A percentile compares a stretch with the other conserved stretches of the same genome.
These are phyloP conservation scores for Hypsizygus marmoreus DNA, from an alignment of 768 basidiomycete species.

Conservation along the genomic window DNA sequence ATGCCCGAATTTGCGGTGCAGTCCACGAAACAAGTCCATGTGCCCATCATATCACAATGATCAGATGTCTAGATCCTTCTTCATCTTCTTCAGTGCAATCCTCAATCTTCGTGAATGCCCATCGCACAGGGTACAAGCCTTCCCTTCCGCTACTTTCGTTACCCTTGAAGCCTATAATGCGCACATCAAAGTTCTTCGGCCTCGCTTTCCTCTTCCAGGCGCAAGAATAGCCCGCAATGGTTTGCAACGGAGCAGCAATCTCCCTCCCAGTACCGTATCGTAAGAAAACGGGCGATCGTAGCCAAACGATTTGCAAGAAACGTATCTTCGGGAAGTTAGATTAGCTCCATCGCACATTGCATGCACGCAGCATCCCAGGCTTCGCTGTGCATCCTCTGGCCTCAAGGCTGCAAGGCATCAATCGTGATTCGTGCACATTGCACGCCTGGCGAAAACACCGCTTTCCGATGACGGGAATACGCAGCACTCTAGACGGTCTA, in stretches of 20 bases:
- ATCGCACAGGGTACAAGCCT: conserved; percentile 7
- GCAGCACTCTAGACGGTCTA: not conserved
- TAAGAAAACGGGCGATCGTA: conserved; percentile 10
- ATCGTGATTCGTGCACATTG: conserved; percentile 1
- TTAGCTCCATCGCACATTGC: conserved; percentile 7
- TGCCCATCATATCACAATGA: conserved; percentile 3
- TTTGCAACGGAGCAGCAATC: not conserved
- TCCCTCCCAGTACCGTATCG: conserved; percentile 1
- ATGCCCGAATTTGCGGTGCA: no score
- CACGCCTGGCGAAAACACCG: not conserved
- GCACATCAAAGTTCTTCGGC: not conserved
- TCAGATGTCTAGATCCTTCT: conserved; percentile 10
- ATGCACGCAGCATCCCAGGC: not conserved
- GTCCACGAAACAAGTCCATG: not conserved
- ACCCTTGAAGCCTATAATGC: conserved; percentile 10
- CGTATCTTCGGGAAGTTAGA: conserved; percentile 4
- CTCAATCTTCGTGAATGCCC: conserved; percentile 5
- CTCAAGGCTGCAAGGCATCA: conserved; percentile 11
- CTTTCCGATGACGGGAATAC: not conserved
- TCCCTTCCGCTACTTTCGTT: conserved; percentile 18
- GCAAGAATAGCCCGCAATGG: not conserved
- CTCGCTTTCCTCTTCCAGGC: not conserved
- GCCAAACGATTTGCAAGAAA: conserved; percentile 12
- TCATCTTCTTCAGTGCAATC: conserved; percentile 1
- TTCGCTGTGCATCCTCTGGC: not conserved